Conservation (phyloP, 495 filamentous ascomycete species). For the Aspergillus coremiiformis region DNA sequence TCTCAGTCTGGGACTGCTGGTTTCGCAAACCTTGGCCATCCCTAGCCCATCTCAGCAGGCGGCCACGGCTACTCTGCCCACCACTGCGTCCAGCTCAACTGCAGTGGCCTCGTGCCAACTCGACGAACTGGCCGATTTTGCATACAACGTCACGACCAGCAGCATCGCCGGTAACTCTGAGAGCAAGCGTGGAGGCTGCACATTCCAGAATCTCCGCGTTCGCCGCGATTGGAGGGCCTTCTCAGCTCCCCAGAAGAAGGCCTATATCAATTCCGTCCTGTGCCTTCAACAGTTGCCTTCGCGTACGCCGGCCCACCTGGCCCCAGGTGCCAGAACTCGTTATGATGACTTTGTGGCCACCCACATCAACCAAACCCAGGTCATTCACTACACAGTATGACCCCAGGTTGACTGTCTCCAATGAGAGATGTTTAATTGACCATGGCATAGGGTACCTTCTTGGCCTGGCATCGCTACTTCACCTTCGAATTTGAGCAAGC, state of each 20-base stretch:
- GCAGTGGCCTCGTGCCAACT: conserved; percentile 16
- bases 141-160: conserved; percentile 11
- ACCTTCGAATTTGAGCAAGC: conserved; percentile 57
- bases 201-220: conserved; percentile 38
- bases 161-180: conserved; percentile 5
- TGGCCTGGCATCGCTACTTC: conserved; percentile 67
- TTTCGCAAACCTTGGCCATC: conserved; percentile 8
- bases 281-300: conserved; percentile 52
- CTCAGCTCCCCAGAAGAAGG: conserved; percentile 37
- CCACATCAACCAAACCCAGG: conserved; percentile 57
- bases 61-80: conserved; percentile 8
- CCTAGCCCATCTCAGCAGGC: conserved; percentile 3
- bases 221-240: conserved; percentile 43
- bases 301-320: conserved; percentile 31
- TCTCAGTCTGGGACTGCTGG: conserved; percentile 10
- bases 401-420: neutral
- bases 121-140: conserved; percentile 11
- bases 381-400: conserved; percentile 53
- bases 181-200: conserved; percentile 41
- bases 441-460: conserved; percentile 47
- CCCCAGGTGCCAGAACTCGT: conserved; percentile 46
- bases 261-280: conserved; percentile 56
- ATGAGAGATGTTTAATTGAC: neutral
- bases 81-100: conserved; percentile 14
- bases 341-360: conserved; percentile 66